Percentiles rank a stretch among this genome's conserved stretches.
Evolutionary conservation across 768 basidiomycete genomes (phyloP).

Genomic region (Psilocybe cubensis): DNA sequence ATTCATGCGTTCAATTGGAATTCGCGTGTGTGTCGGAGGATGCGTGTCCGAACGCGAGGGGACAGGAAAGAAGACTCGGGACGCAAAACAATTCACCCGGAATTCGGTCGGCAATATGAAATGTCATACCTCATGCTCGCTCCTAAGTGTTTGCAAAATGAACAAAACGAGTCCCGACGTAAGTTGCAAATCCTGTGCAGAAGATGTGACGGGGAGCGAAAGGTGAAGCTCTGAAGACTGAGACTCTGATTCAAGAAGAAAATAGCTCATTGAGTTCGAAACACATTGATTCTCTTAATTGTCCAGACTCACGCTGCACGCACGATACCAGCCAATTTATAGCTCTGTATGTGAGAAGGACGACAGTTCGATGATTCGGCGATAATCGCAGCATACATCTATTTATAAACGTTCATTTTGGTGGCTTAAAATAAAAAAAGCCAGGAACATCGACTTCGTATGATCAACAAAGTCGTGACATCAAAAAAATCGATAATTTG

Average conservation of each 20-base stretch:
- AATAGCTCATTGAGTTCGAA: no score
- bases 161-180: no score
- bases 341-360: neutral
- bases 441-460: neutral
- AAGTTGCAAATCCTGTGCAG: no score
- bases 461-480: neutral
- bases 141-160: no score
- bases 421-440: neutral
- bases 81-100: neutral
- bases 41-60: neutral
- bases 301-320: neutral
- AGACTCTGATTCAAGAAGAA: no score
- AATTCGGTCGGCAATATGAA: no score
- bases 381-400: neutral
- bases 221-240: no score
- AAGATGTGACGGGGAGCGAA: no score
- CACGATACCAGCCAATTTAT: no score
- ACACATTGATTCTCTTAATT: neutral
- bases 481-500: neutral
- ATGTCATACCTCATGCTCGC: no score
- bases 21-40: neutral
- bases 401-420: neutral
- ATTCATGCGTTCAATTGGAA: neutral
- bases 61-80: neutral
- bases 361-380: neutral